Evolutionary conservation across 169 alveolate genomes (phyloP).

Genomic region (Theileria equi): DNA sequence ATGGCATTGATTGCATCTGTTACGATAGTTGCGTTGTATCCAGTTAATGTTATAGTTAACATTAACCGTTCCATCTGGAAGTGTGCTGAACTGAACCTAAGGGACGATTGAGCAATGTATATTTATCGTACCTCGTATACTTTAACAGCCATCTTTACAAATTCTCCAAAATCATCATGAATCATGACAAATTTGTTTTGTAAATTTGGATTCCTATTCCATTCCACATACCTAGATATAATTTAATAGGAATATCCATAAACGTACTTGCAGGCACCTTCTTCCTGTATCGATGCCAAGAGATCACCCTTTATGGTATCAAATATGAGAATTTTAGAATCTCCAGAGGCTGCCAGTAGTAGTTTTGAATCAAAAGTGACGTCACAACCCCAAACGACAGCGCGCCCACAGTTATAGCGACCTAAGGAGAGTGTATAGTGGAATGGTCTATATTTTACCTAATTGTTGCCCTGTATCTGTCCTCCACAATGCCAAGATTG

Average conservation of each 20-base stretch:
- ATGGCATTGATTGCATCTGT: conserved; percentile 76
- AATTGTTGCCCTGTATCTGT: conserved; percentile 79
- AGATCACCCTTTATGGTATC: conserved; percentile 79
- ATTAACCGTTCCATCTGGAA: conserved; percentile 39
- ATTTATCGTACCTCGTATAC: conserved; percentile 70
- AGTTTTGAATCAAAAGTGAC: conserved; percentile 79
- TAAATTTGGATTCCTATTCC: conserved; percentile 78
- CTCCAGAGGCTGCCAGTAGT: conserved; percentile 84
- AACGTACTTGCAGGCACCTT: conserved; percentile 82
- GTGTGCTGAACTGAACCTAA: conserved; percentile 14
- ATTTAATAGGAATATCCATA: conserved; percentile 56
- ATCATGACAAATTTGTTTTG: conserved; percentile 81
- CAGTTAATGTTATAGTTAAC: conserved; percentile 46
- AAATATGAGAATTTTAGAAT: conserved; percentile 76
- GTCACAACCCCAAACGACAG: conserved; percentile 85
- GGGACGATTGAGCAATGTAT: conserved; percentile 18
- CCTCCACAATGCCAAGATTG: conserved; percentile 74
- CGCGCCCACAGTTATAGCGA: conserved; percentile 83
- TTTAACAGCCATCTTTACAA: conserved; percentile 68
- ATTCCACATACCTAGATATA: conserved; percentile 79
- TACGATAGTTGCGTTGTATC: conserved; percentile 67
- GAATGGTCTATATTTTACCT: conserved; percentile 49
- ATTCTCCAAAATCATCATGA: conserved; percentile 79
- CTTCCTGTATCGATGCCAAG: conserved; percentile 68
- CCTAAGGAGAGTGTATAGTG: conserved; percentile 61